Base-by-base conservation (phyloP, 192 early-diverging fungal species). In the Entrophospora sp. region DNA sequence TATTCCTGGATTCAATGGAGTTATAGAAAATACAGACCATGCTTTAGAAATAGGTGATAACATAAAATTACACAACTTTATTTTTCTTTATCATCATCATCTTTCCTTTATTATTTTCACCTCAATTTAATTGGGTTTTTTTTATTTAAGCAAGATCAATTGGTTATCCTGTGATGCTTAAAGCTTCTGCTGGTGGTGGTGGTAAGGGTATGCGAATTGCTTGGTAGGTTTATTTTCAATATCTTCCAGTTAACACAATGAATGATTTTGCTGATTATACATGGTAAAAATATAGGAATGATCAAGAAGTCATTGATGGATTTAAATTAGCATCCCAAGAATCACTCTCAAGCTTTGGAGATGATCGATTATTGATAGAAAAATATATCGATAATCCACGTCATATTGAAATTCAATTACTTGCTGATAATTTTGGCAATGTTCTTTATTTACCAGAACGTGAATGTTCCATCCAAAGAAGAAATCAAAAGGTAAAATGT, bases 1-100 rank as follows among this genome's bases (percentile, higher is more conserved):
- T n/a, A 91, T 91, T 43, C 92, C 92, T 9, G 95, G 95, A 1
- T 97, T 79, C 75, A 77, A 95, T 69, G 95, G 92, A 12, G 90
- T 89, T 6, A 83, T 92, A 14, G 70, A 77, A 25, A 78, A 87
- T 51, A 76, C 81, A 2, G 83, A 88, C 20, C 89, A 95, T 40
- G 91, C 91, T 1, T 80, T 87, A 18, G 66, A 84, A 64, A 88
- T 92, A 37, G 77, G 82, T 79, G n/a, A n/a, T n/a, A n/a, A n/a
- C n/a, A n/a, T n/a, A n/a, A n/a, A n/a, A n/a, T n/a, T n/a, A n/a
- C n/a, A n/a, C n/a, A n/a, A n/a, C n/a, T n/a, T n/a, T n/a, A n/a
- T n/a, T n/a, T n/a, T n/a, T n/a, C n/a, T n/a, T n/a, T n/a, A n/a
- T n/a, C n/a, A n/a, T n/a, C n/a, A n/a, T n/a, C n/a, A n/a, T n/a